Conservation (phyloP, 192 early-diverging fungal species). For the Podila horticola region DNA sequence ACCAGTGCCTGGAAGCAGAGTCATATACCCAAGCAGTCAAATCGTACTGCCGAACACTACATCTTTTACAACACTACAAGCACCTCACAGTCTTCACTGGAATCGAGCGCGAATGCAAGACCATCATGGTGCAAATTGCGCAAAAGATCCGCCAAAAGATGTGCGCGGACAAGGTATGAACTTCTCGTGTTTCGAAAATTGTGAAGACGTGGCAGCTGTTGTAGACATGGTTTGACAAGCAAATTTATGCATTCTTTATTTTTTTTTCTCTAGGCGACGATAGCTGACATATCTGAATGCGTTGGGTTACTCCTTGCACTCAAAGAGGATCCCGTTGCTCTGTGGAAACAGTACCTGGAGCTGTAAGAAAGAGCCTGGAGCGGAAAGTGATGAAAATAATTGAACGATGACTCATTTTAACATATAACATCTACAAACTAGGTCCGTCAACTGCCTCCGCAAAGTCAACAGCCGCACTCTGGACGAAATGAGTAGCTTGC, state of each 20-base stretch:
- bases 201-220: not conserved
- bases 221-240: too few relatives aligned
- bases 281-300: conserved; percentile 61
- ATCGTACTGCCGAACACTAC: conserved; percentile 75
- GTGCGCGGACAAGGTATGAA: conserved; percentile 35
- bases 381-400: too few relatives aligned
- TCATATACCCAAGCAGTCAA: conserved; percentile 81
- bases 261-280: conserved; percentile 37
- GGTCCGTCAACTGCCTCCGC: conserved; percentile 24
- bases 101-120: conserved; percentile 83
- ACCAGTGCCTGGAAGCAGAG: conserved; percentile 63
- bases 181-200: not conserved
- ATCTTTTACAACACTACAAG: conserved; percentile 81
- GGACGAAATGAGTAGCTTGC: conserved; percentile 21
- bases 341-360: conserved; percentile 57
- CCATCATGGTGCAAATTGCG: conserved; percentile 80
- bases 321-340: conserved; percentile 51
- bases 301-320: conserved; percentile 57
- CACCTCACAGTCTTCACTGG: conserved; percentile 79
- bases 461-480: conserved; percentile 27
- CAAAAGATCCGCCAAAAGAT: conserved; percentile 67
- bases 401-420: not conserved
- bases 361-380: conserved; percentile 47
- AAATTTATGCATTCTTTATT: not conserved
- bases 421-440: conserved; percentile 2